Percentiles rank a stretch among this genome's conserved stretches.
Conservation (phyloP, 1,284 basidiomycete species). For the Cystobasidiaceae sp. region DNA sequence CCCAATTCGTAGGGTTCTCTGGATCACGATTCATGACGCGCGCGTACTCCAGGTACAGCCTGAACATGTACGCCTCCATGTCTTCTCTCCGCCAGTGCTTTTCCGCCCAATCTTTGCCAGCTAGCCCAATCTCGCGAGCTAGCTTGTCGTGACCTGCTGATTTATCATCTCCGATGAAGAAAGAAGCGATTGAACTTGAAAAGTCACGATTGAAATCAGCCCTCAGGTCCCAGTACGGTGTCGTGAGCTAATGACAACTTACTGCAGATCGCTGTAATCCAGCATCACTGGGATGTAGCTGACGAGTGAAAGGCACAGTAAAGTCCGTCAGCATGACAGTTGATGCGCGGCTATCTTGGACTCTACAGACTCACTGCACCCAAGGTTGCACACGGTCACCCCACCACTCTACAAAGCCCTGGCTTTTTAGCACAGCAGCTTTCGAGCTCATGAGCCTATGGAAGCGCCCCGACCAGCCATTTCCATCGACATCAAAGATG, state of each 20-base stretch:
- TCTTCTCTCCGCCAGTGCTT: slow-evolving; percentile 46
- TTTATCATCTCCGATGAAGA: slow-evolving; percentile 50
- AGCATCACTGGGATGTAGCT: slow-evolving; percentile 47
- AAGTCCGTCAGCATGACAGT: neutral
- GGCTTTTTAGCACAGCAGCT: slow-evolving; percentile 40
- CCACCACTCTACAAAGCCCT: slow-evolving; percentile 45
- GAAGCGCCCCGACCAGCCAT: slow-evolving; percentile 47
- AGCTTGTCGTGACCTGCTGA: slow-evolving; percentile 38
- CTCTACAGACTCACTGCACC: slow-evolving; percentile 41
- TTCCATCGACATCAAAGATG: slow-evolving; percentile 50
- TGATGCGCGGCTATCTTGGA: neutral
- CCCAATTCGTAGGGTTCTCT: slow-evolving; percentile 31
- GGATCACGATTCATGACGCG: slow-evolving; percentile 37
- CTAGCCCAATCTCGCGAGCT: slow-evolving; percentile 39
- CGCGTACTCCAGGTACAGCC: slow-evolving; percentile 33
- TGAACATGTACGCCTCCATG: slow-evolving; percentile 47
- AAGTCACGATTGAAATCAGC: neutral
- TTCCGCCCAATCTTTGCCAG: slow-evolving; percentile 41
- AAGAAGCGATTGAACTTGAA: slow-evolving; percentile 50
- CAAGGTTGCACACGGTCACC: slow-evolving; percentile 44
- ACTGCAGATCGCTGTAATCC: slow-evolving; percentile 52
- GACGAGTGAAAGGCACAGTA: neutral
- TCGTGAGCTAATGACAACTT: slow-evolving; percentile 22
- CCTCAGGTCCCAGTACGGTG: neutral
- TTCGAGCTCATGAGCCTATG: slow-evolving; percentile 44